Evolutionary conservation across 768 basidiomycete species (phyloP).

Genomic region (Pleurotus ostreatus): DNA sequence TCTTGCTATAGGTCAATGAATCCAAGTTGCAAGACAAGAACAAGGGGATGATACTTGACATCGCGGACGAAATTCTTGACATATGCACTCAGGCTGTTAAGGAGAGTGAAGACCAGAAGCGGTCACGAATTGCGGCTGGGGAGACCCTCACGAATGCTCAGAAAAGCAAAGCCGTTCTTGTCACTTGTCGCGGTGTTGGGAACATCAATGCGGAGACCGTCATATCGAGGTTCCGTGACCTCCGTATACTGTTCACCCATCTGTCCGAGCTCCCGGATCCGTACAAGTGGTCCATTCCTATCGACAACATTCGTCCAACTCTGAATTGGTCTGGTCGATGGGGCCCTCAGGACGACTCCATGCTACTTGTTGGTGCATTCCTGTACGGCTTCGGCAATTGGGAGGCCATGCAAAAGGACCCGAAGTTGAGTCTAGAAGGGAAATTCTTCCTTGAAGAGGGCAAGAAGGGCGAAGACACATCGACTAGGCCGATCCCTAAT

Average conservation of each 20-base stretch:
- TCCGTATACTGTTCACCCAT: conserved; percentile 82
- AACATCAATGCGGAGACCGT: conserved; percentile 99
- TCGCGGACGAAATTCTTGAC: conserved; percentile 89
- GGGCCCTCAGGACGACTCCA: conserved; percentile 89
- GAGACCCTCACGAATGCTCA: conserved; percentile 90
- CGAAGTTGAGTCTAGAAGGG: conserved; percentile 74
- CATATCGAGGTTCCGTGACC: conserved; percentile 82
- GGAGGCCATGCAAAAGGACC: conserved; percentile 92
- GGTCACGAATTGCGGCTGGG: conserved; percentile 68
- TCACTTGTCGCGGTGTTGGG: conserved; percentile 82
- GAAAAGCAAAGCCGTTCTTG: conserved; percentile 95
- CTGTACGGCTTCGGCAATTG: conserved; percentile 94
- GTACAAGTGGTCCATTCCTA: conserved; percentile 83
- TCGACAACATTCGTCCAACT: conserved; percentile 90
- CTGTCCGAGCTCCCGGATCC: conserved; percentile 69
- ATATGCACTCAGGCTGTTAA: conserved; percentile 81
- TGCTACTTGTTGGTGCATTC: conserved; percentile 92
- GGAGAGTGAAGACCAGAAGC: conserved; percentile 80
- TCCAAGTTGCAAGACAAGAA: conserved; percentile 93
- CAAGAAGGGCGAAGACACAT: conserved; percentile 86
- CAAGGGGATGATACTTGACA: conserved; percentile 84
- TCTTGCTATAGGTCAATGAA: conserved; percentile 66
- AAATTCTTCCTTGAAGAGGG: conserved; percentile 99
- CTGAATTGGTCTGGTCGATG: conserved; percentile 97
- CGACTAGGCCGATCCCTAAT: conserved; percentile 88